Base-by-base conservation (phyloP, 225 moss, liverwort and hornwort species). In the Polytrichum formosum region DNA sequence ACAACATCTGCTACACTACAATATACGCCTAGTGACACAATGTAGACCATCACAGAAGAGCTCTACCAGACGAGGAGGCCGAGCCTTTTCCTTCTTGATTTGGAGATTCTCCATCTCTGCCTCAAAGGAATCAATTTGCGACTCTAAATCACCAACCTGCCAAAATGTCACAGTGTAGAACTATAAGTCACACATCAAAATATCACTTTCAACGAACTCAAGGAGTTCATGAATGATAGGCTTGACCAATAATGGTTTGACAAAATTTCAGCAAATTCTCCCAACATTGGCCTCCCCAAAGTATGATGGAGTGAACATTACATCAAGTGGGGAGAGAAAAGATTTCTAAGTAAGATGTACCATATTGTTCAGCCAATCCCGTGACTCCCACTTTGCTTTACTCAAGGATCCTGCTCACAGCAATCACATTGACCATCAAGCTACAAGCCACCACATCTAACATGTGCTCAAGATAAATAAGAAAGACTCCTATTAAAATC, bases 301-400 rank as follows among this genome's bases (percentile, higher is more conserved):
- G 7, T 7, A 46, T 46, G 46, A 46, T 13, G 10, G 4, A 16
- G 46, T 46, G 16, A 46, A 46, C 31, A 10, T 13, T 46, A 16
- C 46, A 13, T 46, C 13, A 46, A 16, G 46, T 46, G 46, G 13
- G 46, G 46, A 46, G 46, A 46, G 3, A 46, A 46, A 58, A 6
- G 58, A 20, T 1, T 58, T 9, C 6, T 21, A 58, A 21, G 58
- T 23, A 58, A 9, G 21, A 22, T 20, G 65, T 70, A 97, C 96
- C 92, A 89, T 94, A 66, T 88, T 91, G 78, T 97, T 97, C 13
- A 97, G 75, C 96, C 96, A 97, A 85, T 97, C 96, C 69, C 94
- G 92, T 53, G 96, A 86, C 84, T 97, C 94, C 81, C 91, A 92
- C 84, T 97, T 97, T 1, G 96, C 96, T 87, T 94, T 92, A 86